Base-by-base conservation (phyloP, 768 basidiomycete genomes). In the Pleurotus sapidus region DNA sequence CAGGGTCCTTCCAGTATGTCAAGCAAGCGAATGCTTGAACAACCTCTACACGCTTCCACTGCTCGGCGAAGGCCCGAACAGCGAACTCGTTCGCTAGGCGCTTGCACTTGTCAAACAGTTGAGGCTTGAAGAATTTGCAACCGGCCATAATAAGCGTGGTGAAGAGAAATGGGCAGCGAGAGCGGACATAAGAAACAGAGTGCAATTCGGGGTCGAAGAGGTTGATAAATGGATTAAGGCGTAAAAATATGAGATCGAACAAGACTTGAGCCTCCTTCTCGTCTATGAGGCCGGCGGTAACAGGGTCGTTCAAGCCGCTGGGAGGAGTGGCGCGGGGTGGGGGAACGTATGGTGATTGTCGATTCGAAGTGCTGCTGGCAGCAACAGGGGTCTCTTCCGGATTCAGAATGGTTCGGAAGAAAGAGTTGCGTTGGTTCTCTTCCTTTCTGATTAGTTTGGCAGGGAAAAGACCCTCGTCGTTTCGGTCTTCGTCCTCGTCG, bases 1-100 rank as follows among this genome's bases (percentile, higher is more conserved):
- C 86, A 40, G 92, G 89, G 63, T 92, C 90, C 67, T 83, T 88
- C 91, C 92, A 95, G 70, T 95, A 95, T 39, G 88, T 91, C 59
- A 95, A 76, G 64, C 91, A 93, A 17, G 89, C 87, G 68, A 93
- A 91, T 24, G 92, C 91, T 71, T 96, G 94, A 3, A 91, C 89
- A 18, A 93, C 86, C 70, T 94, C 93, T 53, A 95, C 85, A 59
- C 86, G 80, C 68, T 91, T 88, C 82, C 83, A 87, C n/a, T 79
- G 81, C 60, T 89, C 85, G 30, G 84, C 79, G 64, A 95, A 93
- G 7, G 92, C 91, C 57, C 84, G 82, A 24, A 89, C 77, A n/a
- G 87, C 85, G 61, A 87, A 81, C 20, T 88, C 84, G 55, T 90
- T 77, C 11, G 90, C 88, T 17, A 93, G 80, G 57, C 83, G 83